Percentiles rank a stretch among this genome's conserved stretches.
These are phyloP conservation scores for Lophiostoma macrostomum DNA, from an alignment of 495 filamentous ascomycete genomes.

Conservation along the genomic window DNA sequence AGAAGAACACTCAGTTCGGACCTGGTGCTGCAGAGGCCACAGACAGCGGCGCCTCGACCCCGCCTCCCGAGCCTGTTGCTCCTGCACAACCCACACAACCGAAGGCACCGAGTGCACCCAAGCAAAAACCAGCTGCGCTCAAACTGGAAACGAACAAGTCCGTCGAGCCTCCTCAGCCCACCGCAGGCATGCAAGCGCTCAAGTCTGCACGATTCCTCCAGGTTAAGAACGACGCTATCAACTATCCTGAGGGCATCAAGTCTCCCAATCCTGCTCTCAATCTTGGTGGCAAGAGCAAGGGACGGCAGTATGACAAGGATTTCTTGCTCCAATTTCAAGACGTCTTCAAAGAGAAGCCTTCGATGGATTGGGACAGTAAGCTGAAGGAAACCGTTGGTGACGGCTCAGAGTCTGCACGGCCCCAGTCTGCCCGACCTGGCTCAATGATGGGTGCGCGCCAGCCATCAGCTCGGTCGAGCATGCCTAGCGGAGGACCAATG, in stretches of 20 bases:
- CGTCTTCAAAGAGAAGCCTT: constrained; percentile 93
- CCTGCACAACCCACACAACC: constrained; percentile 38
- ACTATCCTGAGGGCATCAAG: constrained; percentile 74
- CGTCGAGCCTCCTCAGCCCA: constrained; percentile 85
- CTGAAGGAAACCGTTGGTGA: constrained; percentile 82
- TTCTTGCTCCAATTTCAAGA: constrained; percentile 97
- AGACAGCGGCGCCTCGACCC: constrained; percentile 56
- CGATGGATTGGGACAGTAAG: constrained; percentile 80
- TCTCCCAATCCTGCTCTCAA: constrained; percentile 93
- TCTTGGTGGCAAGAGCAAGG: constrained; percentile 68
- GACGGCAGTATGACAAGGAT: constrained; percentile 83
- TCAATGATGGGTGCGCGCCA: constrained; percentile 49
- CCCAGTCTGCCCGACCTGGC: constrained; percentile 53
- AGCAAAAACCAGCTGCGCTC: constrained; percentile 72
- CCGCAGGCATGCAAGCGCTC: constrained; percentile 85
- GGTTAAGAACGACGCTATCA: constrained; percentile 57
- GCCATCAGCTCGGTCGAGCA: constrained; percentile 46
- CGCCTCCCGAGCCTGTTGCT: constrained; percentile 38
- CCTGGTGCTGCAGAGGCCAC: constrained; percentile 43
- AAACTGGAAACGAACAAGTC: constrained; percentile 80
- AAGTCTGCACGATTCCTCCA: constrained; percentile 81
- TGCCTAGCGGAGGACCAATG: constrained; percentile 56
- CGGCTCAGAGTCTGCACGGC: constrained; percentile 65
- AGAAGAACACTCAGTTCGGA: constrained; percentile 52
- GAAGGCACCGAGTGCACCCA: constrained; percentile 47